Evolutionary conservation across 1,284 basidiomycete species (phyloP).

Genomic region (Irpex sp.): DNA sequence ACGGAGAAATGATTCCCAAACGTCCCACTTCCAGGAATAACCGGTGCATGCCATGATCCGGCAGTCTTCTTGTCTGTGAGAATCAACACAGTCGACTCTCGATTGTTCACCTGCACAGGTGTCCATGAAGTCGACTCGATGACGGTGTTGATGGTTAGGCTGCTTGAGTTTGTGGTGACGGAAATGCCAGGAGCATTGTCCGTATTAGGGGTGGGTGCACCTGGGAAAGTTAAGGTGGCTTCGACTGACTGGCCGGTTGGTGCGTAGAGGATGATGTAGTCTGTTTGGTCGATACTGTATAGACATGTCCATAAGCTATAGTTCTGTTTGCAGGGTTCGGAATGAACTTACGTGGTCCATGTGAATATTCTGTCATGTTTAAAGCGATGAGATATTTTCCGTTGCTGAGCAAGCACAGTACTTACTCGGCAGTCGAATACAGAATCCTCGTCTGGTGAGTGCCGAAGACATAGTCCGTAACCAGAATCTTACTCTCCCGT

Average conservation of each 20-base stretch:
- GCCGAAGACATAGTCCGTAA: slow-evolving; percentile 47
- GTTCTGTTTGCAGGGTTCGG: background rate
- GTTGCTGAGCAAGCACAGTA: slow-evolving; percentile 11
- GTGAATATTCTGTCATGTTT: slow-evolving; percentile 38
- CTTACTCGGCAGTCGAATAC: slow-evolving; percentile 47
- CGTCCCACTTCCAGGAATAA: slow-evolving; percentile 32
- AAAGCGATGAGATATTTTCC: too few species aligned
- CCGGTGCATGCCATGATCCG: slow-evolving; percentile 44
- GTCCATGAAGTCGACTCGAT: slow-evolving; percentile 33
- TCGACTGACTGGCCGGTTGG: slow-evolving; percentile 39
- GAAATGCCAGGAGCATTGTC: slow-evolving; percentile 25
- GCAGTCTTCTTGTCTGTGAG: slow-evolving; percentile 44
- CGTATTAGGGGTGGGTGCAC: slow-evolving; percentile 26
- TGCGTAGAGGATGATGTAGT: slow-evolving; percentile 45
- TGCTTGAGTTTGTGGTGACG: slow-evolving; percentile 29
- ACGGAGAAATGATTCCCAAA: slow-evolving; percentile 45
- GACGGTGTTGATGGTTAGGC: slow-evolving; percentile 36
- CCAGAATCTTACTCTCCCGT: slow-evolving; percentile 45
- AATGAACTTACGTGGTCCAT: slow-evolving; percentile 36
- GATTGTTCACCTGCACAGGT: slow-evolving; percentile 24
- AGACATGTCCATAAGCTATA: background rate
- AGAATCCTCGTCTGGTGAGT: slow-evolving; percentile 30
- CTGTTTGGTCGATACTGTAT: slow-evolving; percentile 33
- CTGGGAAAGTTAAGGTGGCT: slow-evolving; percentile 35
- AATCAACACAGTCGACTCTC: slow-evolving; percentile 31